Evolutionary conservation across 805 yeast genomes (phyloP).

Genomic region (Dipodascopsis uninucleata): DNA sequence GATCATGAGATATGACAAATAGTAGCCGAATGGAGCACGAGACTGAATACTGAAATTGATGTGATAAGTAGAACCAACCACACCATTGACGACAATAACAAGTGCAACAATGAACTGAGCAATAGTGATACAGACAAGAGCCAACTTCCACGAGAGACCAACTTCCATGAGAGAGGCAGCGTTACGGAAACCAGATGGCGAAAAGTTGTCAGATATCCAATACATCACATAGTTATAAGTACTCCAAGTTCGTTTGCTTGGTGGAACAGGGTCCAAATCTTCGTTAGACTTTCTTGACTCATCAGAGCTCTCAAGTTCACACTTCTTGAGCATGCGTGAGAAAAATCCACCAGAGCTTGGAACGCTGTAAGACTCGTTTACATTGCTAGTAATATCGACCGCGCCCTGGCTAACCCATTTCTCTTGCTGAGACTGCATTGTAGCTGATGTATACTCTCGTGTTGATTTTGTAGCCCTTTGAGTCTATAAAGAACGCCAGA

Average conservation of each 20-base stretch:
- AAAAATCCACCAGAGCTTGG: too few relatives aligned
- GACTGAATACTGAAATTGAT: conserved; percentile 47
- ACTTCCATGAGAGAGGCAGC: conserved; percentile 42
- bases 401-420: too few relatives aligned
- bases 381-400: too few relatives aligned
- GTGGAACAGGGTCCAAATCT: conserved; percentile 15
- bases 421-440: too few relatives aligned
- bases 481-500: too few relatives aligned
- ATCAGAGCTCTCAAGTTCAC: conserved; percentile 10
- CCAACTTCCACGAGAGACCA: conserved; percentile 43
- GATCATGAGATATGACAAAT: conserved; percentile 72
- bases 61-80: conserved; percentile 48
- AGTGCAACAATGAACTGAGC: conserved; percentile 42
- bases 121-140: conserved; percentile 44
- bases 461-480: too few relatives aligned
- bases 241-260: conserved; percentile 45
- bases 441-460: too few relatives aligned
- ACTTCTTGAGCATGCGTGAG: too few relatives aligned
- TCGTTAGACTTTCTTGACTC: conserved; percentile 5
- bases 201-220: conserved; percentile 28
- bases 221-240: conserved; percentile 38
- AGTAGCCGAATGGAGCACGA: conserved; percentile 58
- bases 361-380: too few relatives aligned
- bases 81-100: conserved; percentile 43
- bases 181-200: conserved; percentile 42